These are phyloP conservation scores for Cercospora canescens DNA, from an alignment of 2,329 filamentous ascomycete species.

Conservation along the genomic window DNA sequence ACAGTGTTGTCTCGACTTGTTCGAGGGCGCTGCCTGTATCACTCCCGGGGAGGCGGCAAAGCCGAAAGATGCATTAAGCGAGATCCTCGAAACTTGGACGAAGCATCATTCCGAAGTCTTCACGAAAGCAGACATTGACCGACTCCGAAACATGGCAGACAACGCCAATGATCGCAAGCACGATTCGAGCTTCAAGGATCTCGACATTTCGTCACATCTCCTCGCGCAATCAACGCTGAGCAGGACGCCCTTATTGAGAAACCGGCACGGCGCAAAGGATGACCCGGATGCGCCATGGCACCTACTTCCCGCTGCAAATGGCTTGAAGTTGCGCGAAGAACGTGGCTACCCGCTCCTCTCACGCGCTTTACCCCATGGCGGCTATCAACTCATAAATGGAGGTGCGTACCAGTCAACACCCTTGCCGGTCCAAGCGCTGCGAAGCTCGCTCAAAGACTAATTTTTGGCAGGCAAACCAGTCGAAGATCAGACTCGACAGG, in stretches of 20 bases:
- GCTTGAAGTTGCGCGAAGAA: conserved; percentile 31
- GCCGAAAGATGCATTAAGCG: neutral
- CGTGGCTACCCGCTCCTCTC: conserved; percentile 32
- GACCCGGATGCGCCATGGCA: conserved; percentile 33
- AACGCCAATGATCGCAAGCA: neutral
- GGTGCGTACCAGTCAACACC: conserved; percentile 14
- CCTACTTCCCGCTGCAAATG: conserved; percentile 35
- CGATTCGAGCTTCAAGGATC: neutral
- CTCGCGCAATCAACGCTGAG: neutral
- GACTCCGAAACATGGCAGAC: neutral
- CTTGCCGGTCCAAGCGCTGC: neutral
- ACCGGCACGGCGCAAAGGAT: conserved; percentile 27
- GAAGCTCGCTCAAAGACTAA: neutral
- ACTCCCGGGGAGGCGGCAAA: neutral
- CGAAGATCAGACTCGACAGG: conserved; percentile 21
- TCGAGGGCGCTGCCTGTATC: neutral
- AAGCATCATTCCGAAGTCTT: neutral
- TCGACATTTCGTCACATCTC: neutral
- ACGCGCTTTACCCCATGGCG: conserved; percentile 28
- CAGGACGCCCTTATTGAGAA: neutral
- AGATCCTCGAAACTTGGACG: neutral
- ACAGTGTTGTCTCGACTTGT: neutral
- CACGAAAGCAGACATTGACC: neutral
- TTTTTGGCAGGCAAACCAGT: conserved; percentile 23
- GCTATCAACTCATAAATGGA: conserved; percentile 27